Evolutionary conservation across 2,329 filamentous ascomycete species (phyloP).

Genomic region (Sporothrix phasma): DNA sequence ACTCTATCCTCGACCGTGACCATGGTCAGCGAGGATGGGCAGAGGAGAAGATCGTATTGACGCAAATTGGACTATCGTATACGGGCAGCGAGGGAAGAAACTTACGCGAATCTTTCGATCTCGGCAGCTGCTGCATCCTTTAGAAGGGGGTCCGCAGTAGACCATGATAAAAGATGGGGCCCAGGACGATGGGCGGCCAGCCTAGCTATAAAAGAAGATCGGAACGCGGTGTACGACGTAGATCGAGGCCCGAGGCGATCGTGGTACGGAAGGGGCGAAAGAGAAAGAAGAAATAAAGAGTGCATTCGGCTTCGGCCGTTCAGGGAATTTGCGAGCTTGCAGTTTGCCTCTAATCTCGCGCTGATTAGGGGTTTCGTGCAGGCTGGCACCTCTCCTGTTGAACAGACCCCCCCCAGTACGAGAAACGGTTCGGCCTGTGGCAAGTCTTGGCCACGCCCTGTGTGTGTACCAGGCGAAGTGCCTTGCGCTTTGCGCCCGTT

Average conservation of each 20-base stretch:
- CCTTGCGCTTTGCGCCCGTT: neutral
- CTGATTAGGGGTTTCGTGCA: neutral
- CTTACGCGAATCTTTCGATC: conserved; percentile 47
- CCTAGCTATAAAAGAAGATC: neutral
- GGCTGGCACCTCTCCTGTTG: neutral
- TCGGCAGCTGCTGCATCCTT: conserved; percentile 46
- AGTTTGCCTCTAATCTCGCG: neutral
- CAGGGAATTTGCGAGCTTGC: conserved; percentile 7
- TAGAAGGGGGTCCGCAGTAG: conserved; percentile 48
- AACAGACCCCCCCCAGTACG: neutral
- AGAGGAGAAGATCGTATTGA: neutral
- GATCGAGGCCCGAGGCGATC: neutral
- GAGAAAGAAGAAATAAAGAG: neutral
- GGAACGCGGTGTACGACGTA: no score
- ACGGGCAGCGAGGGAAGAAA: conserved; percentile 14
- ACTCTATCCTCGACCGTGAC: neutral
- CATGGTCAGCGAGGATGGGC: neutral
- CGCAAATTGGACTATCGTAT: neutral
- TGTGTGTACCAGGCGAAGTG: no score
- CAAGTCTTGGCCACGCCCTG: neutral
- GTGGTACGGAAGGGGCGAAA: neutral
- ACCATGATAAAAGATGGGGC: conserved; percentile 33
- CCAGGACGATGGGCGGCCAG: neutral
- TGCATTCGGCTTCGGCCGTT: conserved; percentile 5
- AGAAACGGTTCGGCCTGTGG: neutral